Base-by-base conservation (phyloP, 495 filamentous ascomycete species). In the Hyaloscypha variabilis region DNA sequence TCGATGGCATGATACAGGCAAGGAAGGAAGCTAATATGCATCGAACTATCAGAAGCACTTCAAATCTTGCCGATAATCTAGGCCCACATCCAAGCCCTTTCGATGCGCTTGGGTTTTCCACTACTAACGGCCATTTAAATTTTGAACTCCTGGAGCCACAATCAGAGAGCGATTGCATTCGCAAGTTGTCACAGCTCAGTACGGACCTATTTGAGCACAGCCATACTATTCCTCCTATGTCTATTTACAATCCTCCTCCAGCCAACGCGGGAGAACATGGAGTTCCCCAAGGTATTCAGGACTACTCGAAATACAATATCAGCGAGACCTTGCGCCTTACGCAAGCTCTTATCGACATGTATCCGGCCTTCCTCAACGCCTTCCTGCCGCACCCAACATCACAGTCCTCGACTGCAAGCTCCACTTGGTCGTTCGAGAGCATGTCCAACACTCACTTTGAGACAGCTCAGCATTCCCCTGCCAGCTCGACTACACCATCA, bases 341-440 rank as follows among this genome's bases (percentile, higher is more conserved):
- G n/a, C 74, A 78, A 57, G 53, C 51, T n/a, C 69, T 77, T 8
- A 71, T 72, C 50, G 67, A 74, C 49, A 60, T 77, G 11, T 78
- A 78, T 49, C 72, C 74, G 6, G 23, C 46, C 42, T 51, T 65
- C 29, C 25, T 65, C 30, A 53, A 21, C n/a, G 34, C 54, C 28
- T 54, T 62, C 56, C n/a, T 60, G 66, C 1, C 72, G 68, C 61
- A 42, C 60, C 36, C 65, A 68, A 54, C 49, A 52, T 10, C 57
- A 64, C 42, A 72, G 69, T 52, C 57, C 69, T 31, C 75, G 72
- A 29, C 50, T 63, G 1, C 49, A 55, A n/a, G 39, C 62, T 13
- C 26, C 69, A 28, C 65, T 65, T 11, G 58, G 46, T 71, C 46
- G 4, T 11, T 31, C 19, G 17, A 34, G 1, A 23, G 53, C 5